These are phyloP conservation scores for Metschnikowia bowlesiae DNA, from an alignment of 805 yeast genomes.

Conservation along the genomic window DNA sequence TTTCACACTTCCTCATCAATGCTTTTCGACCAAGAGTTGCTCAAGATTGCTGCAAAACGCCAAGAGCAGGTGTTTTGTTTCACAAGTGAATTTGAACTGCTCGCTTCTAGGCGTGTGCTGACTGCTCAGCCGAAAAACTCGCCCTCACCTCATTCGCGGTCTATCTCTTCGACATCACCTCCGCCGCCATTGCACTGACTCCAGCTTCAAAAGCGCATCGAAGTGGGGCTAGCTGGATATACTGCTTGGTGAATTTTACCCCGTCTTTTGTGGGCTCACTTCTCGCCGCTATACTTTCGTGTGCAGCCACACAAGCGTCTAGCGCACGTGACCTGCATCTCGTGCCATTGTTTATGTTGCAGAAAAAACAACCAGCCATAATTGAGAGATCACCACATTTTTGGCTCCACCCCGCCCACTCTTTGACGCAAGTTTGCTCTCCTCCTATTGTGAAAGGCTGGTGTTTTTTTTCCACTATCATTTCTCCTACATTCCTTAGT, in stretches of 20 bases:
- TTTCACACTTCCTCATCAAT: no score
- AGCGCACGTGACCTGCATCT: slow-evolving; percentile 2
- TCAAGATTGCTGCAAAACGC: background rate
- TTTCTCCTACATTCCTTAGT: background rate
- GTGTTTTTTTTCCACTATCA: background rate
- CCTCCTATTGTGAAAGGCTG: background rate
- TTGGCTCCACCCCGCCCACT: background rate
- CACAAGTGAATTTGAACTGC: background rate
- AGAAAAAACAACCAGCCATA: slow-evolving; percentile 5
- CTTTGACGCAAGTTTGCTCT: background rate
- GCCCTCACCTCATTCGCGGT: background rate
- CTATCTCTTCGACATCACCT: background rate
- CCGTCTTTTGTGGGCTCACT: background rate
- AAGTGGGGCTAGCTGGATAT: background rate
- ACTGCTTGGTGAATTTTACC: no score
- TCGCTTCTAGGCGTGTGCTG: background rate
- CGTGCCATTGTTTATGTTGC: slow-evolving; percentile 5
- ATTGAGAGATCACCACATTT: background rate
- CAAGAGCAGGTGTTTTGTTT: background rate
- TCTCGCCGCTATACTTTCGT: background rate
- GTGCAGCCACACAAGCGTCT: background rate
- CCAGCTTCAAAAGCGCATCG: background rate
- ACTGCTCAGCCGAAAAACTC: background rate
- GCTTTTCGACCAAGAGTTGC: no score
- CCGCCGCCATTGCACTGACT: no score